Base-by-base conservation (phyloP, 78 protist genomes). In the Polysphondylium violaceum region DNA sequence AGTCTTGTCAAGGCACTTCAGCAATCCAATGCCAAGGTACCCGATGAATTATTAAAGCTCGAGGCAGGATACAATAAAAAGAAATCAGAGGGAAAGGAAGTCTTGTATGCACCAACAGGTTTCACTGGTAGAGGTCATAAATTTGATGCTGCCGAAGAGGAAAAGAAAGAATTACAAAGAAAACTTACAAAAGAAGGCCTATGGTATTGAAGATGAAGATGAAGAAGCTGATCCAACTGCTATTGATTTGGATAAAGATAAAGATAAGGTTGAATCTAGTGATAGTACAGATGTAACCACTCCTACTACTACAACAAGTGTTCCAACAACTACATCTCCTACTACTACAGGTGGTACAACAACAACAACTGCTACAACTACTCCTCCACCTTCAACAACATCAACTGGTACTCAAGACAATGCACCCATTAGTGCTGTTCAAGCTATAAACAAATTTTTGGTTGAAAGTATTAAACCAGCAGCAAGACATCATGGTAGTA, bases 91-190 rank as follows among this genome's bases (percentile, higher is more conserved):
- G 95, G 97, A 19, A 79, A 51, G 12, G 79, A 72, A 56, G 77
- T 83, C 11, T 14, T 68, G 14, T 9, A 59, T 6, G 79, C 92
- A n/a, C 43, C 85, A 6, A 41, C 88, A 3, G 94, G 97, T 38
- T 93, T 61, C 63, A 79, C 92, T 12, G 97, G 98, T 40, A 55
- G 83, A 27, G 96, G 97, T 35, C 96, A 92, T 92, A 90, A 89
- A 55, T 97, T 95, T 50, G 79, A 61, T 64, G 93, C 91, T 29
- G 68, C 63, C 5, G 89, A 83, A 69, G 89, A 74, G 14, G 60
- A 38, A 19, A 59, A 44, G 25, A 86, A 85, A 64, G 59, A 23
- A 0, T 61, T 58, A 33, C 93, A 74, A 44, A 59, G 95, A 33
- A 93, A 65, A 78, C 58, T 33, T n/a, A 36, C 78, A 56, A 50